Evolutionary conservation across 345 rosid genomes (phyloP), one percentile per base, ranked within the genome.

Genomic region (Citrus australasica): DNA sequence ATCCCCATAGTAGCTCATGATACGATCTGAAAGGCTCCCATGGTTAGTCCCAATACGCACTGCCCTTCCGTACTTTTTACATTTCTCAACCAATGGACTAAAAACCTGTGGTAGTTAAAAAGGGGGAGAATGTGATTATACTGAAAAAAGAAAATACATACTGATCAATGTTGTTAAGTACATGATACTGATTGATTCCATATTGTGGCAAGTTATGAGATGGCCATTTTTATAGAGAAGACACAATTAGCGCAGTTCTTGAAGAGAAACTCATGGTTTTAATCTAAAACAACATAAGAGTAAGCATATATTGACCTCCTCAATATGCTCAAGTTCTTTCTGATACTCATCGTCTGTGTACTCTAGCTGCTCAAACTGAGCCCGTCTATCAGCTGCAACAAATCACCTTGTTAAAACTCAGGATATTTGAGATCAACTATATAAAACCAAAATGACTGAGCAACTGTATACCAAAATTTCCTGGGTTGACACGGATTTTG

Each of bases 21-120:
- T 94, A 69, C 99, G 97, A 87, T 96, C 98, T 78, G 99, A 94
- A 84, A 96, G 99, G 77, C 98, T 96, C 78, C 99, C 99, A 77
- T 96, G 99, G 84, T 96, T 96, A 79, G 99, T 96, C 71, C 99
- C 99, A 79, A 96, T 94, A 71, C 99, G 98, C 95, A 96, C 89
- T 4, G 98, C 99, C 88, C 99, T 91, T 82, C 98, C 97, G 69
- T 94, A 91, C 85, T 90, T 91, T 84, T 94, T 94, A 84, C 98
- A 96, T 90, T 96, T 96, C 86, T 96, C 97, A 83, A 96, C 99
- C 87, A 96, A 87, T 48, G 99, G 98, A 72, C 90, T 90, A 83
- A 96, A 96, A 71, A 96, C 97, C 98, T 96, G 79, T 46, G 8
- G 64, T 65, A 19, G 7, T 71, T 33, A 62, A 75, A 30, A 25